These are phyloP conservation scores for Cyathus striatus DNA, from an alignment of 768 basidiomycete species.

Conservation along the genomic window DNA sequence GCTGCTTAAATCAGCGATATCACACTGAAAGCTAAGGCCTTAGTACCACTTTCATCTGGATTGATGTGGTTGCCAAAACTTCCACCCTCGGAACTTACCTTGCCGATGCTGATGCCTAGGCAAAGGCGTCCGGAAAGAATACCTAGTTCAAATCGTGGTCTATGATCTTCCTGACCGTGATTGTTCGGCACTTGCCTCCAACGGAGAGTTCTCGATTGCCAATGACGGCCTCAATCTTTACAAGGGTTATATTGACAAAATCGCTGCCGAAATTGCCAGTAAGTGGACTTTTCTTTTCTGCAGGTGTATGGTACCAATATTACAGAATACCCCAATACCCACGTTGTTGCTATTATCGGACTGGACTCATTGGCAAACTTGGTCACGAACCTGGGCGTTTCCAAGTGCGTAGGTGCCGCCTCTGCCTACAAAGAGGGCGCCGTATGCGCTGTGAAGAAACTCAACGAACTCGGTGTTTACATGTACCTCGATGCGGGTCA, in stretches of 20 bases:
- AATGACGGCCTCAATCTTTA: conserved; percentile 24
- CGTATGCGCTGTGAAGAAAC: conserved; percentile 20
- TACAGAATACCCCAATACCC: conserved; percentile 7
- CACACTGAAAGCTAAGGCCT: conserved; percentile 30
- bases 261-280: background rate
- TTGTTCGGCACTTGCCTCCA: conserved; percentile 24
- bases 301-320: no score
- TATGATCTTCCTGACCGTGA: conserved; percentile 31
- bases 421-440: conserved; percentile 16
- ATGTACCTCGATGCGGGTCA: conserved; percentile 28
- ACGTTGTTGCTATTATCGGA: conserved; percentile 22
- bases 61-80: conserved; percentile 44
- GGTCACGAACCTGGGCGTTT: conserved; percentile 19
- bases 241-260: conserved; percentile 20
- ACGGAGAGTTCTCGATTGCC: conserved; percentile 22
- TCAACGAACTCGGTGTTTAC: conserved; percentile 20
- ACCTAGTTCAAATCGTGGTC: conserved; percentile 23
- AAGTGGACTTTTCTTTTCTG: background rate
- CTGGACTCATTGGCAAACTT: conserved; percentile 27
- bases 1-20: background rate
- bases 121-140: conserved; percentile 6
- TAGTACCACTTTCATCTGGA: conserved; percentile 45
- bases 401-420: conserved; percentile 25
- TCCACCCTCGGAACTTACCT: conserved; percentile 44
- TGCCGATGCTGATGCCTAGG: conserved; percentile 25